These are phyloP conservation scores for Phytophthora cactorum DNA, from an alignment of 352 stramenopile genomes.

Conservation along the genomic window DNA sequence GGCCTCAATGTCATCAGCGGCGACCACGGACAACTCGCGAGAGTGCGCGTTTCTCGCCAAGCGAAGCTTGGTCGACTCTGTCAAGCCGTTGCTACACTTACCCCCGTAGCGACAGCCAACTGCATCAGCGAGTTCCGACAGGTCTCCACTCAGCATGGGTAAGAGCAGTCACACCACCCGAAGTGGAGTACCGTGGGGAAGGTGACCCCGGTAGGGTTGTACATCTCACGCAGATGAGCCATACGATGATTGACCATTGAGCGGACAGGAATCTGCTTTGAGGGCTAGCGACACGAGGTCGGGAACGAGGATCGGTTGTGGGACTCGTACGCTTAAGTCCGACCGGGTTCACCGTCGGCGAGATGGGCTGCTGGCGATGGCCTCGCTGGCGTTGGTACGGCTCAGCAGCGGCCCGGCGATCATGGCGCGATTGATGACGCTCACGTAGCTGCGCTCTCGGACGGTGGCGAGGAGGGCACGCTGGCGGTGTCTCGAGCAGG, in stretches of 20 bases:
- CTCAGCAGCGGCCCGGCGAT: not conserved
- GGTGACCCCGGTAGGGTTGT: not conserved
- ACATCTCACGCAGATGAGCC: not conserved
- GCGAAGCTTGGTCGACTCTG: not conserved
- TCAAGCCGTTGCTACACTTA: not conserved
- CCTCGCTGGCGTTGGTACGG: not conserved
- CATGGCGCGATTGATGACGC: not conserved
- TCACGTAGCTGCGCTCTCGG: not conserved
- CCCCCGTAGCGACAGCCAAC: not conserved
- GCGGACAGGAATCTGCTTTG: not conserved
- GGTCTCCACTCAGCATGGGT: not conserved
- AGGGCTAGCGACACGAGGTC: not conserved
- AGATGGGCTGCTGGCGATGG: not conserved
- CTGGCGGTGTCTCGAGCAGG: not conserved
- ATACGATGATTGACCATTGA: not conserved
- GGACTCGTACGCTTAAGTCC: not conserved
- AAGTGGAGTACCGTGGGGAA: not conserved
- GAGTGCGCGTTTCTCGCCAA: not conserved
- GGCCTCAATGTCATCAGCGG: not conserved
- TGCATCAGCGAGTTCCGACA: not conserved
- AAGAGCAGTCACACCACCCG: not conserved
- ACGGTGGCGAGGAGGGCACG: not conserved
- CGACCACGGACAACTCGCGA: not conserved
- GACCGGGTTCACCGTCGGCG: not conserved
- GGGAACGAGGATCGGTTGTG: not conserved